Base-by-base conservation (phyloP, 2,329 filamentous ascomycete species). In the Akanthomyces muscarius region DNA sequence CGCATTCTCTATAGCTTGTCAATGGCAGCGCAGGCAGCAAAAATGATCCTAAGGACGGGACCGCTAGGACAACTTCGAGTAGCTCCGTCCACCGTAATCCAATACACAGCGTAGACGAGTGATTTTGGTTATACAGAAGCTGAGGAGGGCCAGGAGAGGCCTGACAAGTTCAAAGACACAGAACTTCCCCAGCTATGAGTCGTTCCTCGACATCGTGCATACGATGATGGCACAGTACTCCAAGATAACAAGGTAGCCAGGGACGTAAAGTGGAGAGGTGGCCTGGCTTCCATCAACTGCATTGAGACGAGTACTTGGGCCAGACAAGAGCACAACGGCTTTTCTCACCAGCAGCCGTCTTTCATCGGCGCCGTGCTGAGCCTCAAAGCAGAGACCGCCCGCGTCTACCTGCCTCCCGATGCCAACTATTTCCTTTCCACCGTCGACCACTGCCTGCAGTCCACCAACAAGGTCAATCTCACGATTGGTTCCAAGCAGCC, bases 151-250 rank as follows among this genome's bases (percentile, higher is more conserved):
- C n/a, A n/a, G n/a, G n/a, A n/a, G n/a, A n/a, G n/a, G n/a, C n/a
- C n/a, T n/a, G n/a, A n/a, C n/a, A n/a, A n/a, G n/a, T n/a, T n/a
- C n/a, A n/a, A n/a, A n/a, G n/a, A n/a, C n/a, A n/a, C n/a, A n/a
- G n/a, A n/a, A n/a, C 1, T 89, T 89, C 69, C 86, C 86, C 0
- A 86, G 83, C 18, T 89, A 89, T 67, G 86, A 89, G 70, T 85
- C 82, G 5, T 89, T 89, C 74, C 73, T 89, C 10, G 85, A 86
- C 1, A 89, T 89, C 42, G 81, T 89, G 8, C 84, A 89, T 67
- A 89, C 86, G 1, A 89, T 89, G 86, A 89, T 89, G 86, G 84
- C 89, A 10, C 86, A 89, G 68, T 89, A 88, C 69, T 81, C 82
- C 69, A 89, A 89, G 69, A 89, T 89, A 82, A 81, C 69, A 89